Conservation (phyloP, 768 basidiomycete species). For the Candolleomyces eurysporus region DNA sequence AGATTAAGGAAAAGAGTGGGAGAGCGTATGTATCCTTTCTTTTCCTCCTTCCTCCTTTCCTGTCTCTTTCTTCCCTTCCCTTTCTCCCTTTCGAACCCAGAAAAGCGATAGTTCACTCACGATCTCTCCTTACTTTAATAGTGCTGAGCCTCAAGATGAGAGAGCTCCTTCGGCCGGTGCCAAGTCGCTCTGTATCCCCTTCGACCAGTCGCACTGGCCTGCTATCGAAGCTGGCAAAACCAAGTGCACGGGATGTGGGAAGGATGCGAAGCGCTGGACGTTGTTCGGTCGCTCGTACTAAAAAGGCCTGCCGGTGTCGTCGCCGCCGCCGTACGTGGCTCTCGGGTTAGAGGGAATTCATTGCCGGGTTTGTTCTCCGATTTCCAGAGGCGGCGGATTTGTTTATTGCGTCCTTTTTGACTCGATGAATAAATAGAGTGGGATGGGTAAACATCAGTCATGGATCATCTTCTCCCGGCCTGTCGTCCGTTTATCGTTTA, state of each 20-base stretch:
- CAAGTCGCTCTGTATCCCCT: slow-evolving; percentile 95
- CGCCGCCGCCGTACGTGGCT: background rate
- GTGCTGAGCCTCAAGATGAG: slow-evolving; percentile 86
- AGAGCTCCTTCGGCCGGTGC: slow-evolving; percentile 97
- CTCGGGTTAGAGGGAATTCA: too few relatives aligned
- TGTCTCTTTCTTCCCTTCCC: too few relatives aligned
- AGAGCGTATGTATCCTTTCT: slow-evolving; percentile 56
- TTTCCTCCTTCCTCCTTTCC: slow-evolving; percentile 6
- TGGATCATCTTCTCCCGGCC: too few relatives aligned
- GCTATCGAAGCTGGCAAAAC: slow-evolving; percentile 81
- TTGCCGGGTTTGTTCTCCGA: too few relatives aligned
- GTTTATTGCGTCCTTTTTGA: too few relatives aligned
- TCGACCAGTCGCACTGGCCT: slow-evolving; percentile 83
- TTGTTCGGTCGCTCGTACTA: slow-evolving; percentile 92
- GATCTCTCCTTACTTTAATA: slow-evolving; percentile 24
- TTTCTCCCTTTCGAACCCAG: too few relatives aligned
- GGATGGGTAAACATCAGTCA: too few relatives aligned
- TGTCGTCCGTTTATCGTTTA: too few relatives aligned
- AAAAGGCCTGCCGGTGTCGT: background rate
- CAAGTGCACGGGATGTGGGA: slow-evolving; percentile 86
- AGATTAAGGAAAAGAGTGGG: slow-evolving; percentile 93
- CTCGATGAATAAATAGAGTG: too few relatives aligned
- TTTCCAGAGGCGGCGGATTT: too few relatives aligned
- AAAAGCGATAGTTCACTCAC: too few relatives aligned
- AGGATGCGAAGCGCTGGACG: slow-evolving; percentile 92